phyloP scores from a whole-genome alignment of 2,329 filamentous ascomycete genomes.

The Teratosphaeriaceae sp. region DNA sequence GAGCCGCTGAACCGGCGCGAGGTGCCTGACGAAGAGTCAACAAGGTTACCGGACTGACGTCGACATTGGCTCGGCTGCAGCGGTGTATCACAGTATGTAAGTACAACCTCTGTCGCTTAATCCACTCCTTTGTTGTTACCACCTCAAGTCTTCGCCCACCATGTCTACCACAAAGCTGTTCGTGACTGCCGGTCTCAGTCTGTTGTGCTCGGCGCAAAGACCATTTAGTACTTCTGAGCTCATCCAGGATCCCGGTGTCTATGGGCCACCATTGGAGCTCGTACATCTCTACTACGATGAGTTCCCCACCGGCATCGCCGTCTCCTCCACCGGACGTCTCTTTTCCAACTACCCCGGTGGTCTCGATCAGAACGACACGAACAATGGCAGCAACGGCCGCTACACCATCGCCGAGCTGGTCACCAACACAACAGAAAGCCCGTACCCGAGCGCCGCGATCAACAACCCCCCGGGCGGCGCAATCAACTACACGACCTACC shows the following conservation, averaged over 20 bases:
- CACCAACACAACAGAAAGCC: slow-evolving; percentile 36
- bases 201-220: slow-evolving; percentile 5
- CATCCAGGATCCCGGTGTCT: slow-evolving; percentile 8
- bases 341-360: slow-evolving; percentile 48
- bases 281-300: slow-evolving; percentile 47
- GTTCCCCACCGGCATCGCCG: slow-evolving; percentile 46
- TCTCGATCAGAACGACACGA: slow-evolving; percentile 40
- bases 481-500: slow-evolving; percentile 46
- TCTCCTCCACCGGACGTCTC: slow-evolving; percentile 44
- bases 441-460: slow-evolving; percentile 38
- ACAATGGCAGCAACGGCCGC: slow-evolving; percentile 31
- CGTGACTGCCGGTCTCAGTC: neutral
- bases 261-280: slow-evolving; percentile 41
- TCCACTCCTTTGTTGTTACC: neutral
- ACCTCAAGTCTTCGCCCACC: neutral
- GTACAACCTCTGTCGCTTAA: neutral
- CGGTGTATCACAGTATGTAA: neutral
- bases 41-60: neutral
- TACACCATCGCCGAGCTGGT: slow-evolving; percentile 46
- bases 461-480: slow-evolving; percentile 45
- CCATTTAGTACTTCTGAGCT: slow-evolving; percentile 1
- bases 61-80: neutral
- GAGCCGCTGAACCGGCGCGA: neutral
- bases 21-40: neutral
- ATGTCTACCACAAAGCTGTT: neutral